These are phyloP conservation scores for Exophiala mesophila DNA, from an alignment of 2,329 filamentous ascomycete genomes.

Conservation along the genomic window DNA sequence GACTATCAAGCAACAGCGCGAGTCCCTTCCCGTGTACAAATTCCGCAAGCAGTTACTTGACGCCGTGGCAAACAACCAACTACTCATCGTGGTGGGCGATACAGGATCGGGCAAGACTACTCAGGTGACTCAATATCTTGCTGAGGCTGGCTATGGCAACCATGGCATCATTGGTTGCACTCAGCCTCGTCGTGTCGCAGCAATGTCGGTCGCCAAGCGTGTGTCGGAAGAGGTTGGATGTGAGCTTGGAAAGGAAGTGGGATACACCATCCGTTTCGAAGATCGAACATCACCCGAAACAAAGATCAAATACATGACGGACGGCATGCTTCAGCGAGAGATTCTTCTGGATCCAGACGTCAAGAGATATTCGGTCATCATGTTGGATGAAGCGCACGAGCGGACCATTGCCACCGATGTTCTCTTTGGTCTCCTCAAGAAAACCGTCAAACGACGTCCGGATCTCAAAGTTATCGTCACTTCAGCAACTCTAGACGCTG, in stretches of 20 bases:
- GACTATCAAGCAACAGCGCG: conserved; percentile 91
- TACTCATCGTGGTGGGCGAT: conserved; percentile 93
- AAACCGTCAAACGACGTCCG: conserved; percentile 76
- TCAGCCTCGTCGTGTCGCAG: conserved; percentile 90
- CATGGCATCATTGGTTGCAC: conserved; percentile 92
- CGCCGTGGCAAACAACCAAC: conserved; percentile 79
- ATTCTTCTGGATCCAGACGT: conserved; percentile 88
- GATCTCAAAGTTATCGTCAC: conserved; percentile 96
- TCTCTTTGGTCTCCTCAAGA: conserved; percentile 88
- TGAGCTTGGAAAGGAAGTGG: conserved; percentile 82
- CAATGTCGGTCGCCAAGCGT: conserved; percentile 98
- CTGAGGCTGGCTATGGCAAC: conserved; percentile 90
- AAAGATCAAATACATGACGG: conserved; percentile 99
- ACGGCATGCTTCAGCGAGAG: conserved; percentile 95
- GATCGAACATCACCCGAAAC: conserved; percentile 84
- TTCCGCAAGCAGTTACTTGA: conserved; percentile 85
- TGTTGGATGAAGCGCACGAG: conserved; percentile 97
- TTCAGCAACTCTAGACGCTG: conserved; percentile 90
- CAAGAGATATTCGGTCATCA: conserved; percentile 88
- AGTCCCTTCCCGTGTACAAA: conserved; percentile 80
- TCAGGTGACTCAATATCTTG: conserved; percentile 90
- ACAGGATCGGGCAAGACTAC: conserved; percentile 98
- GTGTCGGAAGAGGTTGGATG: conserved; percentile 95
- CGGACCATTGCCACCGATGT: conserved; percentile 95
- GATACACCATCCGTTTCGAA: conserved; percentile 96